A percentile compares a stretch with the other conserved stretches of the same genome.
These are phyloP conservation scores for Adansonia grandidieri DNA, from an alignment of 441 rosid genomes.

Conservation along the genomic window DNA sequence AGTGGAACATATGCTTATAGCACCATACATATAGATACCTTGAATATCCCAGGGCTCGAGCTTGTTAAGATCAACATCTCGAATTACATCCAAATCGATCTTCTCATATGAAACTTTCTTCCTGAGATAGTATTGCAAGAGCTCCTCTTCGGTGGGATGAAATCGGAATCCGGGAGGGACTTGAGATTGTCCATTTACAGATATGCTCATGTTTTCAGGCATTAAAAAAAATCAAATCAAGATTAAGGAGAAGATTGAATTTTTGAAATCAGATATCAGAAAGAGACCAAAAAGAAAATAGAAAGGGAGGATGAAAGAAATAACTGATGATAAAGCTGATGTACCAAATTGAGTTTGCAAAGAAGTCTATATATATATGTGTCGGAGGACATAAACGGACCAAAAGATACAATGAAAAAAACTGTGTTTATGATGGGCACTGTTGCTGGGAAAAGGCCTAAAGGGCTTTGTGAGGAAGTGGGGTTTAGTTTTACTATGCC, in stretches of 20 bases:
- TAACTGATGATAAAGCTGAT: slow-evolving; percentile 29
- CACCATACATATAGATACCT: slow-evolving; percentile 35
- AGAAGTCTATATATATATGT: slow-evolving; percentile 19
- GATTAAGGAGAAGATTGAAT: not conserved
- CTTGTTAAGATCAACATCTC: slow-evolving; percentile 75
- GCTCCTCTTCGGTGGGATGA: slow-evolving; percentile 80
- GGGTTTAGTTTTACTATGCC: slow-evolving; percentile 37
- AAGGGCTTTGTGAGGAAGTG: slow-evolving; percentile 14
- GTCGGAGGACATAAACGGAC: slow-evolving; percentile 18
- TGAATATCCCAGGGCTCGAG: slow-evolving; percentile 87
- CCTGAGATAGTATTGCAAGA: slow-evolving; percentile 64
- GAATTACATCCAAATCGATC: slow-evolving; percentile 71
- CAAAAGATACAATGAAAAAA: not conserved
- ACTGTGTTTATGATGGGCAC: not conserved
- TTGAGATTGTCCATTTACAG: slow-evolving; percentile 74
- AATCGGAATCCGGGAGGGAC: slow-evolving; percentile 80
- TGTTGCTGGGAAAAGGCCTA: not conserved
- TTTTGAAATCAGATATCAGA: not conserved
- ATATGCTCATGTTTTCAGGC: slow-evolving; percentile 62
- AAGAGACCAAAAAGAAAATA: not conserved
- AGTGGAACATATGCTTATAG: not conserved
- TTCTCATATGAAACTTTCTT: slow-evolving; percentile 60
- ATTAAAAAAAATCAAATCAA: slow-evolving; percentile 9
- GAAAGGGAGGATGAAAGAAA: not conserved
- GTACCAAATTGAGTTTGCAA: slow-evolving; percentile 40